Evolutionary conservation across 2,329 filamentous ascomycete species (phyloP), one percentile per base, ranked within the genome.

Genomic region (Neofusicoccum cordaticola): DNA sequence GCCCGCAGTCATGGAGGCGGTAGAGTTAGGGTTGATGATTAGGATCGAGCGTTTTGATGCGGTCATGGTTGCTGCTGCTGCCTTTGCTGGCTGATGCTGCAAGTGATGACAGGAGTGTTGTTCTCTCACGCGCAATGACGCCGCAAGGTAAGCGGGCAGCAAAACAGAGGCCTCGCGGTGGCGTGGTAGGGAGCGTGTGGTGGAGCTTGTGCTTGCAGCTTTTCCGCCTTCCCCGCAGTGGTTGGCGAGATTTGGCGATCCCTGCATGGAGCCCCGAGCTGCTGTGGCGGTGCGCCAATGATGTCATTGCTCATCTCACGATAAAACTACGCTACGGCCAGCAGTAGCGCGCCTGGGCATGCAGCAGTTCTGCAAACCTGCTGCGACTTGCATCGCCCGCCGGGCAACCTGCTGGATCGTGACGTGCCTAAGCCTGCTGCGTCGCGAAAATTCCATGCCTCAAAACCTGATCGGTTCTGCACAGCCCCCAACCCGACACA

Each of bases 11-110:
- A 94, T 94, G 63, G 82, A 80, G 64, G 79, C 70, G 0, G 88
- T 92, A 2, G 90, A 92, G 78, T 95, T 95, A 39, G 91, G 91
- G 72, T 95, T 94, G 70, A 94, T 83, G 66, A 94, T 81, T 45
- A 94, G 82, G 67, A 93, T 86, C 2, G 78, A 78, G 56, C 75
- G 70, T 35, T 50, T 45, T 37, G 56, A 47, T 60, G 56, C 56
- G n/a, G 56, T 45, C 56, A 60, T 60, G n/a, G 17, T 37, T 41
- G 56, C 34, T 45, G 53, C 22, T n/a, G 50, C 15, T n/a, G 50
- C 27, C 13, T 56, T 15, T 37, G 41, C 27, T 47, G 56, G 11
- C 9, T 31, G 27, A 58, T 34, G 53, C 22, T 58, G 56, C 41
- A 58, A n/a, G 22, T 35, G 17, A 47, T 22, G 27, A n/a, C 2